These are phyloP conservation scores for Ustilago xerochloae DNA, from an alignment of 1,284 basidiomycete species.

Conservation along the genomic window DNA sequence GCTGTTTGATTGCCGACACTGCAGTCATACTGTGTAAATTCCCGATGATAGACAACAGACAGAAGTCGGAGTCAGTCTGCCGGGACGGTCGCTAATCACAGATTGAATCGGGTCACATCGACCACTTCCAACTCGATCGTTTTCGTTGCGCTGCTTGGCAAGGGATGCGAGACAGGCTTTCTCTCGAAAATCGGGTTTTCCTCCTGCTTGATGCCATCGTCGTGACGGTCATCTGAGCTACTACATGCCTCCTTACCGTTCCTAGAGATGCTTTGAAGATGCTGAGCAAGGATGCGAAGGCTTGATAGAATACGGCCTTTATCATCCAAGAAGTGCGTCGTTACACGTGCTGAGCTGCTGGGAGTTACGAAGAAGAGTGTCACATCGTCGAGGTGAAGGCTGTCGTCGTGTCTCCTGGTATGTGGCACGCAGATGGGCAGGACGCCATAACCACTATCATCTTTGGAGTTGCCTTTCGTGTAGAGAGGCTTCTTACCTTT, in stretches of 20 bases:
- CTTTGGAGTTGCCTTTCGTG: slow-evolving; percentile 41
- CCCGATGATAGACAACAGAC: background rate
- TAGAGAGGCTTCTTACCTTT: slow-evolving; percentile 28
- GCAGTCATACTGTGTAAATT: background rate
- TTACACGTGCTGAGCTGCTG: slow-evolving; percentile 60
- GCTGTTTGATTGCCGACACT: background rate
- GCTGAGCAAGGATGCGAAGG: slow-evolving; percentile 17
- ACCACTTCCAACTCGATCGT: slow-evolving; percentile 19
- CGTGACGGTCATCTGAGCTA: too few relatives aligned
- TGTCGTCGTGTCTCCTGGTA: background rate
- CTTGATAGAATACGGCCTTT: slow-evolving; percentile 52
- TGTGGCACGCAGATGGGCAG: slow-evolving; percentile 33
- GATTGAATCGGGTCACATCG: slow-evolving; percentile 4
- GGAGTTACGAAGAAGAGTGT: slow-evolving; percentile 58
- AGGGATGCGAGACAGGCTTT: too few relatives aligned
- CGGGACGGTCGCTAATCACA: background rate
- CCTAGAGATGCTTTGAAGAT: slow-evolving; percentile 2
- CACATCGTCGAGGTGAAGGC: slow-evolving; percentile 6
- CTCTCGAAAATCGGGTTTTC: background rate
- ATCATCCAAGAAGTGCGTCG: slow-evolving; percentile 58
- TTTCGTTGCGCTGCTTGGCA: too few relatives aligned
- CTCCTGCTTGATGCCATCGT: background rate
- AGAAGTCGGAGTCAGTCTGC: background rate
- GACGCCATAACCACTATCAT: slow-evolving; percentile 42
- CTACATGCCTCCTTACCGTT: too few relatives aligned